phyloP scores from a whole-genome alignment of 2,329 filamentous ascomycete species.

The Sporothrix globosa region DNA sequence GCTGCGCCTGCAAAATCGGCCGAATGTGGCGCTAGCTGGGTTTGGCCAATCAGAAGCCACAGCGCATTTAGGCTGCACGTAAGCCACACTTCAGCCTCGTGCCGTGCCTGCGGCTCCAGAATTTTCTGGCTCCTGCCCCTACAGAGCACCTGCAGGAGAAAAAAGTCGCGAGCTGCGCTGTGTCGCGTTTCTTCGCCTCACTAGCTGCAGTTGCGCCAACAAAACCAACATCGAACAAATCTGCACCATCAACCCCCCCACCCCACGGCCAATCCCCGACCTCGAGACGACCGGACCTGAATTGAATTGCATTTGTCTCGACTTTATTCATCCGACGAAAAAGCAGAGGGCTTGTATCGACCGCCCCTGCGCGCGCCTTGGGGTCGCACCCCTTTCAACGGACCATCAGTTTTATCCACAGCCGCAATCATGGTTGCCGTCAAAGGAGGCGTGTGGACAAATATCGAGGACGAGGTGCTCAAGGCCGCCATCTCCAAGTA shows the following conservation, averaged over 20 bases:
- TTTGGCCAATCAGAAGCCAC: background rate
- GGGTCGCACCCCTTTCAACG: background rate
- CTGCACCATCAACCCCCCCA: background rate
- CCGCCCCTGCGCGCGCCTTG: slow-evolving; percentile 3
- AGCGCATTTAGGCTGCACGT: background rate
- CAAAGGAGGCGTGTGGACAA: slow-evolving; percentile 75
- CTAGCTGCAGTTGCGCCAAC: slow-evolving; percentile 1
- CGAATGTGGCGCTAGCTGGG: slow-evolving; percentile 31
- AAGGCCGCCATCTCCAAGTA: slow-evolving; percentile 95
- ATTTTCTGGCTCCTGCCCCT: slow-evolving; percentile 19
- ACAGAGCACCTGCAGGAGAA: background rate
- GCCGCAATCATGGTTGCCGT: slow-evolving; percentile 66
- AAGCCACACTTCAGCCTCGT: slow-evolving; percentile 37
- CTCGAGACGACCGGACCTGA: no score
- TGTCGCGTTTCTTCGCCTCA: slow-evolving; percentile 19
- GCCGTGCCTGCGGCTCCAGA: background rate
- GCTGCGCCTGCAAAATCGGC: slow-evolving; percentile 3
- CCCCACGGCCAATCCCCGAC: background rate
- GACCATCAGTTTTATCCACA: background rate
- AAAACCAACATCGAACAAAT: background rate
- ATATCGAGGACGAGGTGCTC: slow-evolving; percentile 91
- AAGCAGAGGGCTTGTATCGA: background rate
- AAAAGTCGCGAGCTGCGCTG: slow-evolving; percentile 29
- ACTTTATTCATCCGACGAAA: background rate
- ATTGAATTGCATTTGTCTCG: background rate